Evolutionary conservation across 2,329 filamentous ascomycete species (phyloP).

Genomic region (Aspergillus tubingensis): DNA sequence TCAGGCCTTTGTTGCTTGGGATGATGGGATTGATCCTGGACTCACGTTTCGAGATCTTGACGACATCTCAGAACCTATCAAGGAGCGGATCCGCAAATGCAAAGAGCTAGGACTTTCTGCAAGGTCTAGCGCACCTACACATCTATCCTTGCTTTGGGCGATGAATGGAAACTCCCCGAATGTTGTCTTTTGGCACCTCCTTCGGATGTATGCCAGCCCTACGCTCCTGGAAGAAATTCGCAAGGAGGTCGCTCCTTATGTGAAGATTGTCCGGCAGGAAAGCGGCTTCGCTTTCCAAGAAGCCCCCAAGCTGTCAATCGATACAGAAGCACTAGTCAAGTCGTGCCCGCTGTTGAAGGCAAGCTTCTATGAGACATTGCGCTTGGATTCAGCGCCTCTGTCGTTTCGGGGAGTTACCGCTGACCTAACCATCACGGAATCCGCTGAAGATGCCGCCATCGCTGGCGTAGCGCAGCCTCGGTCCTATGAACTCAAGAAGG

Average conservation of each 20-base stretch:
- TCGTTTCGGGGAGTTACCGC: slow-evolving; percentile 45
- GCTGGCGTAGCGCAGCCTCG: slow-evolving; percentile 30
- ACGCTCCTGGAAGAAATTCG: slow-evolving; percentile 46
- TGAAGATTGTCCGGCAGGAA: slow-evolving; percentile 39
- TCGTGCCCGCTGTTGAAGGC: slow-evolving; percentile 51
- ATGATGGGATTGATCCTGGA: slow-evolving; percentile 46
- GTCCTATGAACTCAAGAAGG: slow-evolving; percentile 45
- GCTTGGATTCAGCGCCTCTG: slow-evolving; percentile 46
- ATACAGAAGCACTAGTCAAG: slow-evolving; percentile 42
- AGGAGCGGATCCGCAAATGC: slow-evolving; percentile 45
- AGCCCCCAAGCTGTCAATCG: slow-evolving; percentile 45
- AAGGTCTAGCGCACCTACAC: slow-evolving; percentile 41
- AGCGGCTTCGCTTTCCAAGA: slow-evolving; percentile 48
- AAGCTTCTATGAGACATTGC: slow-evolving; percentile 50
- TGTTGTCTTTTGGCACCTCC: slow-evolving; percentile 55
- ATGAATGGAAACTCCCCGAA: slow-evolving; percentile 56
- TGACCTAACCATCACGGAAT: slow-evolving; percentile 44
- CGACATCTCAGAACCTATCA: slow-evolving; percentile 50
- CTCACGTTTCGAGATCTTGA: slow-evolving; percentile 51
- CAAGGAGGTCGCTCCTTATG: slow-evolving; percentile 48
- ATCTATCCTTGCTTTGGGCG: slow-evolving; percentile 58
- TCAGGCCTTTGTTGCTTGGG: slow-evolving; percentile 44
- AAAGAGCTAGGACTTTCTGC: slow-evolving; percentile 40
- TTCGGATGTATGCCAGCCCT: slow-evolving; percentile 48
- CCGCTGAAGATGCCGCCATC: slow-evolving; percentile 39